Base-by-base conservation (phyloP, 352 stramenopile species). In the Pythium coloratum region DNA sequence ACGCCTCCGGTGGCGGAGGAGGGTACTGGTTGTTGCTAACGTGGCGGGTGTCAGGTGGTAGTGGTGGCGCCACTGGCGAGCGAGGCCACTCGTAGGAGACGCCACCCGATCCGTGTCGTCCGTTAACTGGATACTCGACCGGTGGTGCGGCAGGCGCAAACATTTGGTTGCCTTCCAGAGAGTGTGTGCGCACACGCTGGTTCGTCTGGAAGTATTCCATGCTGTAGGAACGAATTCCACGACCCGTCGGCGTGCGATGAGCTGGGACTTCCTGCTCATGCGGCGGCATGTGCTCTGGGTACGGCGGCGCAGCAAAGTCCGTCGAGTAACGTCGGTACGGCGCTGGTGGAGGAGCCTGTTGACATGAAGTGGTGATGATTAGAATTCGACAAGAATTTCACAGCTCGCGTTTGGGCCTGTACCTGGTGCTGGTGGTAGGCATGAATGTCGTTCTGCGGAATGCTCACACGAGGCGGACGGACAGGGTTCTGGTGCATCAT, bases 291-390 rank as follows among this genome's bases (percentile, higher is more conserved):
- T 78, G 71, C n/a, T 93, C 85, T 4, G 71, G 81, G 49, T 91
- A 93, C 20, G 80, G 77, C 10, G 77, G 72, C 38, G 85, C 76
- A 24, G 78, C 73, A 50, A 90, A 91, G 66, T 94, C 85, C 1
- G 74, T 86, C 50, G 85, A 94, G 66, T 91, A 94, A 10, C 83
- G 83, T 8, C 85, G 83, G 69, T 89, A 91, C 32, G 78, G 72
- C 9, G 80, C 81, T 1, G 77, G 76, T 9, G 76, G 75, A 28
- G 66, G 55, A 51, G 38, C 46, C 56, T 86, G 33, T 32, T 6
- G 6, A 16, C 1, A 12, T 30, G 2, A 53, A 14, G n/a, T 4
- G 7, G 30, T 14, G 2, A 8, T 24, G 20, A 24, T 0, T 24
- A 24, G 20, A 0, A 24, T 24, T 24, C 20, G 20, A 24, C 20